Base-by-base conservation (phyloP, 495 filamentous ascomycete species). In the Aspergillus sclerotiicarbonarius region DNA sequence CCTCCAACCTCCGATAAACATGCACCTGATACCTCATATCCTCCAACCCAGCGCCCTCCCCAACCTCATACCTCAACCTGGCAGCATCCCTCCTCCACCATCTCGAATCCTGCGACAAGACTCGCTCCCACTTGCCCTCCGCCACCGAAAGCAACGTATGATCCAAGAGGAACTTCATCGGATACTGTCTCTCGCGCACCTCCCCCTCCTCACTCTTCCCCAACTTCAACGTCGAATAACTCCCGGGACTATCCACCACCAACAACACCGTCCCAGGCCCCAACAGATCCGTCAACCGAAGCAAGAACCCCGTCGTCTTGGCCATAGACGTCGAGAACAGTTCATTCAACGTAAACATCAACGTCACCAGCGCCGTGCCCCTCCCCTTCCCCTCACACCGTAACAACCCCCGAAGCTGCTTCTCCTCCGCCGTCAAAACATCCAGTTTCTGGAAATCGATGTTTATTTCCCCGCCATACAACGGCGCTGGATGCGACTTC, bases 301-400 rank as follows among this genome's bases (percentile, higher is more conserved):
- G 78, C 0, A 98, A 77, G 59, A 98, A 85, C 0, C 71, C 72
- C 2, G 93, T 96, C 0, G 93, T 88, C 46, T 83, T 82, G 5
- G 83, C 74, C 53, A 91, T 78, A 3, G 90, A 92, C 9, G 85
- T 80, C 0, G 83, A 79, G 76, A 96, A 97, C 4, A 98, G 87
- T 72, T 98, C 94, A 70, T 97, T 98, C n/a, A 97, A 82, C 0
- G 92, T 96, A 79, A 97, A 98, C 72, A 97, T 85, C 0, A 97
- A 71, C 0, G 94, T 96, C 5, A 94, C 77, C 0, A 98, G 77
- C 71, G 60, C 46, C 71, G 80, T 51, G 58, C 59, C 43, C 55
- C 15, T 1, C 43, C 25, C 44, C 10, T 10, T 32, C 0, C 20
- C 19, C n/a, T 50, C 47, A 58, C 33, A 31, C 41, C 62, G 58